Conservation (phyloP, 345 rosid genomes). For the Crucihimalaya himalaica region DNA sequence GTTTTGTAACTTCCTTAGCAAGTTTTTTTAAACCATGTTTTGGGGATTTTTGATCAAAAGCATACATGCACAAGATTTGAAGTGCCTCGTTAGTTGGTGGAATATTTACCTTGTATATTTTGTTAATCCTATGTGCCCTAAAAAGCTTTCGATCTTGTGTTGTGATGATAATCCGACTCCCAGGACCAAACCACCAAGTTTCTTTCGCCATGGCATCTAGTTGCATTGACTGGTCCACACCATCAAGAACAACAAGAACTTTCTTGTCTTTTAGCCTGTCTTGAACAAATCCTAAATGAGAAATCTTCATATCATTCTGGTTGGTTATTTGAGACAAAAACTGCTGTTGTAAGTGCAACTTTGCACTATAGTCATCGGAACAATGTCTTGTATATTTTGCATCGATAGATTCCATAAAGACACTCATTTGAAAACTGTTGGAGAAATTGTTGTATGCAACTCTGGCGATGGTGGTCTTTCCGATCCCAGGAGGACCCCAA, state of each 20-base stretch:
- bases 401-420: no score
- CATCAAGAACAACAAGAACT: conserved; percentile 3
- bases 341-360: not conserved
- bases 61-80: not conserved
- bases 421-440: not conserved
- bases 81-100: not conserved
- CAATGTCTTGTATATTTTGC: not conserved
- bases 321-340: not conserved
- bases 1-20: not conserved
- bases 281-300: not conserved
- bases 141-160: not conserved
- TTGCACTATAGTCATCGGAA: not conserved
- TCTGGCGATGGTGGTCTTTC: not conserved
- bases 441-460: not conserved
- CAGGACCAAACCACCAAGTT: not conserved
- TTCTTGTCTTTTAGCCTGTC: conserved; percentile 1
- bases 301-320: not conserved
- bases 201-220: not conserved
- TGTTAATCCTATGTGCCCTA: not conserved
- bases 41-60: not conserved
- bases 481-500: conserved; percentile 3
- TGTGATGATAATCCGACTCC: conserved; percentile 5
- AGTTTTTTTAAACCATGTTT: not conserved
- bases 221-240: not conserved
- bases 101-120: not conserved